Base-by-base conservation (phyloP, 495 filamentous ascomycete species). In the Penicillium fimorum region DNA sequence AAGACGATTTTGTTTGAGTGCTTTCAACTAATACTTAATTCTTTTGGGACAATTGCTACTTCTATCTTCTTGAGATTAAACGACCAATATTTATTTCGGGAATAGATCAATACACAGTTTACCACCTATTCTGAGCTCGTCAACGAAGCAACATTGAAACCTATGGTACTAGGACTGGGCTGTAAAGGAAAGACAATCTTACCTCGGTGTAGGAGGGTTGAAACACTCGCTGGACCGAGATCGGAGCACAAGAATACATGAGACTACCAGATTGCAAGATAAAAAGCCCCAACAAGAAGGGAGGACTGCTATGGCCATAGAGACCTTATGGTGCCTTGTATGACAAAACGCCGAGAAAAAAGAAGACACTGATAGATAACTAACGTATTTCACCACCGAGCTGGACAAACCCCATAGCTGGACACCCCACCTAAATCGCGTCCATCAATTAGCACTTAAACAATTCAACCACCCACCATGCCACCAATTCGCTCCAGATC, bases 11-110 rank as follows among this genome's bases (percentile, higher is more conserved):
- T 42, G 49, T 41, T 52, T 42, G 38, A 27, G 27, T 24, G 33
- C 43, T 24, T 35, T 53, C 29, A 29, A 47, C 15, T 58, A 58
- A 58, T 58, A 12, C 50, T 53, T 53, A 58, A 57, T 56, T 33
- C 12, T 15, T 32, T 27, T 24, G 15, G n/a, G 40, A 44, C 11
- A 40, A 43, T 35, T 25, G 15, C 25, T 33, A 20, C 20, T 18
- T 50, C 13, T 11, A 20, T 50, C 18, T 38, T 41, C n/a, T 17
- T 22, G 4, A 12, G 5, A n/a, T 41, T 18, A 41, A 9, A 41
- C 38, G 24, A 43, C 41, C 6, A 38, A 38, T 38, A 15, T 38
- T 17, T 17, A 17, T 38, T n/a, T 35, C 5, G 35, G 8, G 15
- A 17, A 9, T 38, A 38, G 17, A n/a, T 37, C 4, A 37, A 37